Evolutionary conservation across 805 yeast genomes (phyloP).

Genomic region (Phaffomyces opuntiae): DNA sequence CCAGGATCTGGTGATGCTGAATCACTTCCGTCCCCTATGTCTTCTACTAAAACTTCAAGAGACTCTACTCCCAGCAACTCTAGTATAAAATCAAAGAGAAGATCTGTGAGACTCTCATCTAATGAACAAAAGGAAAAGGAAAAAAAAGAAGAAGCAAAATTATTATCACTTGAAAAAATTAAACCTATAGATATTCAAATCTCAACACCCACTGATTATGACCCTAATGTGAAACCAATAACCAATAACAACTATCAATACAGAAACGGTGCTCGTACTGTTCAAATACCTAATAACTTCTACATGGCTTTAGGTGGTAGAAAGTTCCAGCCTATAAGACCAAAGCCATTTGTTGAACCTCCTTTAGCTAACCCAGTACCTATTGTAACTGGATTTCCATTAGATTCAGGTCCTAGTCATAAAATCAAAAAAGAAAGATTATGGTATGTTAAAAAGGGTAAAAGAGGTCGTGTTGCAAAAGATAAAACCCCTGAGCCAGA

Average conservation of each 20-base stretch:
- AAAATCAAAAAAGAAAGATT: constrained; percentile 50
- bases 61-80: neutral
- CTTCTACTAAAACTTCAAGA: neutral
- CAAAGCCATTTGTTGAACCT: constrained; percentile 42
- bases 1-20: neutral
- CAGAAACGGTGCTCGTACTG: neutral
- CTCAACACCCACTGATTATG: no score
- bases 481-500: constrained; percentile 1
- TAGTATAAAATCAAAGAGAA: neutral
- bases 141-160: neutral
- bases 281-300: no score
- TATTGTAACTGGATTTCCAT: constrained; percentile 64
- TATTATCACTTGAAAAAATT: no score
- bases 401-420: constrained; percentile 60
- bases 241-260: neutral
- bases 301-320: no score
- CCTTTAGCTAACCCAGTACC: constrained; percentile 46
- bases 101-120: neutral
- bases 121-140: neutral
- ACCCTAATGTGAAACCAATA: neutral
- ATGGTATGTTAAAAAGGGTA: constrained; percentile 36
- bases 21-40: neutral
- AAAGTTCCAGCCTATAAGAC: neutral
- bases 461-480: constrained; percentile 12
- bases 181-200: no score